Conservation (phyloP, 176 grass and related monocot genomes). For the Pontederia crassipes region DNA sequence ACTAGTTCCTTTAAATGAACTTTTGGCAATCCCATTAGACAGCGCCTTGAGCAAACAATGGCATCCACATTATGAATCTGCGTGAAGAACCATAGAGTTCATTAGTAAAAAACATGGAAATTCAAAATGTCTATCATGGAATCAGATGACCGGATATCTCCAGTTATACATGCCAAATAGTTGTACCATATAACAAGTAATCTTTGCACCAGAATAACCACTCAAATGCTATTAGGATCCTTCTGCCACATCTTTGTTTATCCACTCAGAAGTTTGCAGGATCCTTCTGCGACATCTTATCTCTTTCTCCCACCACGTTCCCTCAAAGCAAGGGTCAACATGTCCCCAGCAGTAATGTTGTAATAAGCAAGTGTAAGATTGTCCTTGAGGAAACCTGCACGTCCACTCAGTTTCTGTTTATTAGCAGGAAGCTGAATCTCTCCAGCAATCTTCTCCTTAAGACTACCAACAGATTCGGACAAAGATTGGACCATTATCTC, state of each 20-base stretch:
- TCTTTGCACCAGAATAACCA: not conserved
- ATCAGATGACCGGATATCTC: not conserved
- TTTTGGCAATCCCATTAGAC: too few relatives aligned
- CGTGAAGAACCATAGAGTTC: not conserved
- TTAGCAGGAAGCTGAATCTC: slow-evolving; percentile 93
- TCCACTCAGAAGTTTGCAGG: slow-evolving; percentile 39
- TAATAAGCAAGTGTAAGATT: slow-evolving; percentile 94
- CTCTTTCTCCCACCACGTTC: slow-evolving; percentile 97
- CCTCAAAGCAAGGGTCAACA: slow-evolving; percentile 67
- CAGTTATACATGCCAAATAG: not conserved
- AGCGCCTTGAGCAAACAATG: not conserved
- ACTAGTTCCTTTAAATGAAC: too few relatives aligned
- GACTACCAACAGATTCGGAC: slow-evolving; percentile 65
- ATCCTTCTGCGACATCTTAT: slow-evolving; percentile 26
- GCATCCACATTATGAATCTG: slow-evolving; percentile 2
- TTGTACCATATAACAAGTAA: not conserved
- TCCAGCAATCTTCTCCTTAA: slow-evolving; percentile 95
- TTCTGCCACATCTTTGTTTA: slow-evolving; percentile 37
- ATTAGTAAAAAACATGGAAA: slow-evolving; percentile 2
- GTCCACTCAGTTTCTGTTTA: slow-evolving; percentile 84
- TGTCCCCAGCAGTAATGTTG: slow-evolving; percentile 70
- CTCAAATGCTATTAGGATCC: not conserved
- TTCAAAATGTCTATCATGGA: not conserved
- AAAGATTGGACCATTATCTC: slow-evolving; percentile 73
- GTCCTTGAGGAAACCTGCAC: slow-evolving; percentile 82